Percentiles rank a stretch among this genome's conserved stretches.
phyloP scores from a whole-genome alignment of 306 rosid species.

The Dalbergia cultrata region DNA sequence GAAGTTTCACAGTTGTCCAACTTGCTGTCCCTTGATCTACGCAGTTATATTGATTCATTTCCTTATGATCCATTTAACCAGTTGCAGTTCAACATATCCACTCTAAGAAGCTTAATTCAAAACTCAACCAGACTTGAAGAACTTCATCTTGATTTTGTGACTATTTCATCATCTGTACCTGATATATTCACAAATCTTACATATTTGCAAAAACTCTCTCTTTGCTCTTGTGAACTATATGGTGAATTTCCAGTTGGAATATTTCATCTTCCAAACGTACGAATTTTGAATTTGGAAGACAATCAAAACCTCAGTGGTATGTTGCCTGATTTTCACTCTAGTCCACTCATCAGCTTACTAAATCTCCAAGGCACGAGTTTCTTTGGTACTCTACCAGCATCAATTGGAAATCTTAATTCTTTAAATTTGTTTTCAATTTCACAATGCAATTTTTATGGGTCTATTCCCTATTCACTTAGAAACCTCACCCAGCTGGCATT shows the following conservation, averaged over 20 bases:
- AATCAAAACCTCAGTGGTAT: slow-evolving; percentile 44
- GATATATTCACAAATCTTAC: slow-evolving; percentile 35
- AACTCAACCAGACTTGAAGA: slow-evolving; percentile 25
- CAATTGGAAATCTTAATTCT: slow-evolving; percentile 42
- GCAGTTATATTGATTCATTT: not conserved
- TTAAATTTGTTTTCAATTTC: not conserved
- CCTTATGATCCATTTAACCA: not conserved
- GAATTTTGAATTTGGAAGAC: fast-evolving
- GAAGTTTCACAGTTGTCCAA: not conserved
- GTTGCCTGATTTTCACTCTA: slow-evolving; percentile 46
- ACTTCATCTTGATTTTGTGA: not conserved
- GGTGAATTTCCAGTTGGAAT: slow-evolving; percentile 45
- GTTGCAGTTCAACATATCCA: not conserved
- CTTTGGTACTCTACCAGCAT: slow-evolving; percentile 45
- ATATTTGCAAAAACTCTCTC: slow-evolving; percentile 3
- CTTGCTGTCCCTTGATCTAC: not conserved
- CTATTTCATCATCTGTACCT: slow-evolving; percentile 40
- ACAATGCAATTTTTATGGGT: slow-evolving; percentile 7
- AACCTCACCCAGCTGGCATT: slow-evolving; percentile 7
- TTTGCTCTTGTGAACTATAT: not conserved
- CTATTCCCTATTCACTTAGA: slow-evolving; percentile 48
- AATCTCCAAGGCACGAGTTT: not conserved
- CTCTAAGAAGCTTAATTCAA: not conserved
- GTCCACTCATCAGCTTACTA: not conserved
- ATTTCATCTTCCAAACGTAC: slow-evolving; percentile 47